A percentile compares a stretch with the other conserved stretches of the same genome.
These are phyloP conservation scores for Acacia melanoxylon DNA, from an alignment of 306 rosid genomes.

Conservation along the genomic window DNA sequence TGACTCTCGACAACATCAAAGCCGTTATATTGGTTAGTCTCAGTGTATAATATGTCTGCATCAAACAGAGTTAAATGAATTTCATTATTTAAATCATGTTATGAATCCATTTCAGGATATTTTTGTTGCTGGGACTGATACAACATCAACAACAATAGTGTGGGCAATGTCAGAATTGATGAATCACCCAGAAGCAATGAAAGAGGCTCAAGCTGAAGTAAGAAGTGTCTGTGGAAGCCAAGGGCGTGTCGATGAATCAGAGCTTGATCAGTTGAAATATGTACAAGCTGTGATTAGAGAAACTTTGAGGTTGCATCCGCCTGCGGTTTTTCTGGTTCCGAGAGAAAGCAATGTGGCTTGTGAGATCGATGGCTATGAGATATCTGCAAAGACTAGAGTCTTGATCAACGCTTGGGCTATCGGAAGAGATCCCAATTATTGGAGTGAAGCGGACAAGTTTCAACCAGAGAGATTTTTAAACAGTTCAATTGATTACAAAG, in stretches of 20 bases:
- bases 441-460: not conserved
- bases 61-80: too few relatives aligned
- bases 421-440: not conserved
- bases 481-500: not conserved
- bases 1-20: not conserved
- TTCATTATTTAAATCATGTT: too few relatives aligned
- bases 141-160: too few relatives aligned
- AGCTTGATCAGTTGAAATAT: not conserved
- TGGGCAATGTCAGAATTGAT: not conserved
- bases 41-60: too few relatives aligned
- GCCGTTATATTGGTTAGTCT: not conserved
- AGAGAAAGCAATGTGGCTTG: not conserved
- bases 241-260: not conserved
- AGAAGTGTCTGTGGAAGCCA: not conserved
- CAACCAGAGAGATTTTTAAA: not conserved
- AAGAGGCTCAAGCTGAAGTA: not conserved
- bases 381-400: not conserved
- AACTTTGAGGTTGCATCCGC: not conserved
- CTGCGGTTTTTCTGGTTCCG: not conserved
- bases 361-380: not conserved
- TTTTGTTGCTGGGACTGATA: too few relatives aligned
- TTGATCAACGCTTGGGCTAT: not conserved
- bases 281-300: not conserved
- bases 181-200: not conserved
- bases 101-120: too few relatives aligned